phyloP scores from a whole-genome alignment of 805 yeast genomes.

The Myxozyma lipomycoides region DNA sequence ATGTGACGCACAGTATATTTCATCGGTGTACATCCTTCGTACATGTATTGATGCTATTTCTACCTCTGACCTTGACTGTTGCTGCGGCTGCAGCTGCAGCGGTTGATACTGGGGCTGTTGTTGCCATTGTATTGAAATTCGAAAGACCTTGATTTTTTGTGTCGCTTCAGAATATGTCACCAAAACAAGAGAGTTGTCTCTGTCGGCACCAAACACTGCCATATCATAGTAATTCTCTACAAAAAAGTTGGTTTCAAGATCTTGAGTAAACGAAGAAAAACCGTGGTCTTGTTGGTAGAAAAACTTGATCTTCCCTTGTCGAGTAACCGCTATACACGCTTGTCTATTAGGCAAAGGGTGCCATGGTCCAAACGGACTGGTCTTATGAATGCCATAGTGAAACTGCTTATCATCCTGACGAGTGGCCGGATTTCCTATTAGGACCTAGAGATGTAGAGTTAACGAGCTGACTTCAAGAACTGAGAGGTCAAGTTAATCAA shows the following conservation, averaged over 20 bases:
- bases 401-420: slow-evolving; percentile 35
- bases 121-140: slow-evolving; percentile 34
- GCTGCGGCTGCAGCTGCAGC: not conserved
- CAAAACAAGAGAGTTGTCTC: slow-evolving; percentile 33
- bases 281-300: slow-evolving; percentile 42
- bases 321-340: slow-evolving; percentile 64
- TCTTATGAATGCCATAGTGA: slow-evolving; percentile 57
- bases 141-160: slow-evolving; percentile 30
- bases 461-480: too few species aligned
- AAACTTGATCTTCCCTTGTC: slow-evolving; percentile 55
- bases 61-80: slow-evolving; percentile 7
- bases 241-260: slow-evolving; percentile 24
- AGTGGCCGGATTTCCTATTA: slow-evolving; percentile 22
- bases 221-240: slow-evolving; percentile 22
- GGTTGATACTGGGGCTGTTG: not conserved
- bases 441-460: slow-evolving; percentile 41
- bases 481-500: not conserved
- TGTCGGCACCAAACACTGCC: slow-evolving; percentile 27
- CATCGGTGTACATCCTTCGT: slow-evolving; percentile 11
- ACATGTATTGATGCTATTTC: slow-evolving; percentile 12
- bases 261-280: slow-evolving; percentile 26
- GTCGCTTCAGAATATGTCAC: slow-evolving; percentile 31
- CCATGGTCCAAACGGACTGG: slow-evolving; percentile 55
- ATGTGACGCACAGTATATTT: slow-evolving; percentile 13
- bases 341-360: slow-evolving; percentile 68